Conservation (phyloP, 352 stramenopile species). For the Pythium coloratum region DNA sequence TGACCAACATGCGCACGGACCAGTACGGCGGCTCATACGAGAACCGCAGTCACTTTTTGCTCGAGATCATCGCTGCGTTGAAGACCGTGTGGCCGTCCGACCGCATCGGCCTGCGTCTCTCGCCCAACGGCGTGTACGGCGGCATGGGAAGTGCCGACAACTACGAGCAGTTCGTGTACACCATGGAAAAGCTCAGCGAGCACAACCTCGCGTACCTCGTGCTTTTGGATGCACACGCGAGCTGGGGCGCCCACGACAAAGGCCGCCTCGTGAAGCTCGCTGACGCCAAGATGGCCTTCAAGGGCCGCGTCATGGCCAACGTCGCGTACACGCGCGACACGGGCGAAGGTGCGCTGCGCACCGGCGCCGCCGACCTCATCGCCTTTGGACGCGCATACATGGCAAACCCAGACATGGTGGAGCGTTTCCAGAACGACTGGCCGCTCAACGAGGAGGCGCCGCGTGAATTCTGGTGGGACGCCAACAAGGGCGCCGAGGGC, state of each 20-base stretch:
- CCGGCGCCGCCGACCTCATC: conserved; percentile 26
- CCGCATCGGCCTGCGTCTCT: conserved; percentile 14
- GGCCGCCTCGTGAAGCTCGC: conserved; percentile 26
- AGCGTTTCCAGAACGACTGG: conserved; percentile 27
- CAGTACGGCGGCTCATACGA: conserved; percentile 66
- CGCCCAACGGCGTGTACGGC: conserved; percentile 40
- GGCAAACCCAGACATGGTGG: conserved; percentile 37
- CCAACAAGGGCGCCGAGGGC: neutral
- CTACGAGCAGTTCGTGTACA: conserved; percentile 34
- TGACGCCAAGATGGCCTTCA: conserved; percentile 33
- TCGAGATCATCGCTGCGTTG: conserved; percentile 46
- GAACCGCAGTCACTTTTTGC: conserved; percentile 54
- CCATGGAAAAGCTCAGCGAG: conserved; percentile 33
- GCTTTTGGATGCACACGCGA: conserved; percentile 40
- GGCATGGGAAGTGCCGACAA: conserved; percentile 46
- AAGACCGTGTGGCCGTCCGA: conserved; percentile 1
- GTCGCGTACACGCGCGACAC: conserved; percentile 31
- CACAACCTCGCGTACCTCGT: conserved; percentile 48
- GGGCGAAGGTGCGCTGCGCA: conserved; percentile 22
- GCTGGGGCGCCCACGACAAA: conserved; percentile 45
- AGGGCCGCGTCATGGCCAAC: conserved; percentile 42
- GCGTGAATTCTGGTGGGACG: neutral
- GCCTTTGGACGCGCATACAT: conserved; percentile 41
- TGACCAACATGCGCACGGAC: conserved; percentile 62
- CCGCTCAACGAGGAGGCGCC: conserved; percentile 28